Base-by-base conservation (phyloP, 1,139 yeast genomes). In the Nakaseomyces sp. region DNA sequence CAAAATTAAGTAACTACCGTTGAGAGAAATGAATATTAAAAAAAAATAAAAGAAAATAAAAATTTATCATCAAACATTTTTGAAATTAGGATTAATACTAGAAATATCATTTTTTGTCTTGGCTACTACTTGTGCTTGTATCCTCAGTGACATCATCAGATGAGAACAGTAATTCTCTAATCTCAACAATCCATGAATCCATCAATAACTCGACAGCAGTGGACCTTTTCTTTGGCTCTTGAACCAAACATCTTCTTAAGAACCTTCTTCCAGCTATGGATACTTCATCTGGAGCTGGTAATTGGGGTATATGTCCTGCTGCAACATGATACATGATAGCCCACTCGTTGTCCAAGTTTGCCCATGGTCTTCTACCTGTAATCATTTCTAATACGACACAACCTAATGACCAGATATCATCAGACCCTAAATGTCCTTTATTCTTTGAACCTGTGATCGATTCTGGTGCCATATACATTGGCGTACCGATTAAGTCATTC, bases 391-490 rank as follows among this genome's bases (percentile, higher is more conserved):
- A 64, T 2, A 82, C 81, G 64, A 88, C 83, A 59, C 93, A 83
- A 7, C 93, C 93, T 37, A 83, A 68, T 1, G 93, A 81, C 93
- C 93, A 83, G 26, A 83, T 78, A 63, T 83, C 98, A 41, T 77
- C 74, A 4, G 79, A 74, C 60, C 81, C 81, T 64, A 57, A 73
- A 7, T 82, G 79, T 1, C 94, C 94, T 55, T 74, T 79, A 46
- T 76, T 73, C 3, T 79, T 70, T 3, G 58, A 54, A 1, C 96
- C 96, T 1, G 94, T 85, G 46, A 91, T 88, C 0, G 87, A 88
- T 60, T 91, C 98, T 0, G 98, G 98, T 0, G 97, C 86, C 98
- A 91, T 91, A 64, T 91, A 91, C 97, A 91, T 91, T 15, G 98
- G 98, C 0, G 98, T 91, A 42, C 98, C 98, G 0, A 94, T 86